These are phyloP conservation scores for Penicillium sp. DNA, from an alignment of 2,329 filamentous ascomycete genomes.

Conservation along the genomic window DNA sequence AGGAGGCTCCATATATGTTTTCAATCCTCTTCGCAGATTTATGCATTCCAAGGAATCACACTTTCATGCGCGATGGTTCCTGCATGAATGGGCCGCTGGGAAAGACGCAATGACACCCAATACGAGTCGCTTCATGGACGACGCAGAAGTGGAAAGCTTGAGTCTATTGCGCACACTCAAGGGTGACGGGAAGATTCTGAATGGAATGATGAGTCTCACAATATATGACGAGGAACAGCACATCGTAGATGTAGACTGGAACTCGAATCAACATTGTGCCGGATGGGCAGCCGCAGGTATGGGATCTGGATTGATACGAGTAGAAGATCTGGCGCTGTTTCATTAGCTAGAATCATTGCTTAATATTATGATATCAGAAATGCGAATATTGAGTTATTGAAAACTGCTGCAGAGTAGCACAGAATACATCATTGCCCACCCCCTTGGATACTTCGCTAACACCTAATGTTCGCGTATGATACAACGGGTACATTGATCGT, in stretches of 20 bases:
- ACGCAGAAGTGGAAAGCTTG: slow-evolving; percentile 38
- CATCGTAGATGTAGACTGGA: slow-evolving; percentile 63
- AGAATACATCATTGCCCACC: background rate
- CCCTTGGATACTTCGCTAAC: background rate
- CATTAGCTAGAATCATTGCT: background rate
- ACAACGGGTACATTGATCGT: background rate
- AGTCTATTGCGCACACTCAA: slow-evolving; percentile 28
- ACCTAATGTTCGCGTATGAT: too few species aligned
- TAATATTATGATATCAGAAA: background rate
- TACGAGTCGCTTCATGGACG: slow-evolving; percentile 42
- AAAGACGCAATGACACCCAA: slow-evolving; percentile 26
- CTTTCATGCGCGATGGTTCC: slow-evolving; percentile 56
- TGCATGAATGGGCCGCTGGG: slow-evolving; percentile 51
- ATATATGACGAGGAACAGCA: slow-evolving; percentile 62
- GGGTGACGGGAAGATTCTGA: slow-evolving; percentile 29
- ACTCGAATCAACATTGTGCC: slow-evolving; percentile 62
- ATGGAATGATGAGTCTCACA: slow-evolving; percentile 33
- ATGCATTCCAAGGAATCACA: slow-evolving; percentile 48
- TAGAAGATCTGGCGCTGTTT: slow-evolving; percentile 59
- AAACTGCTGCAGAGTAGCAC: background rate
- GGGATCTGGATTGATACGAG: slow-evolving; percentile 62
- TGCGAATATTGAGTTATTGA: background rate
- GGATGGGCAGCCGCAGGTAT: slow-evolving; percentile 65
- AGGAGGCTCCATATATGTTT: slow-evolving; percentile 48
- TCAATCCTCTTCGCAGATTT: slow-evolving; percentile 51